These are phyloP conservation scores for Artomyces pyxidatus DNA, from an alignment of 768 basidiomycete species.

Conservation along the genomic window DNA sequence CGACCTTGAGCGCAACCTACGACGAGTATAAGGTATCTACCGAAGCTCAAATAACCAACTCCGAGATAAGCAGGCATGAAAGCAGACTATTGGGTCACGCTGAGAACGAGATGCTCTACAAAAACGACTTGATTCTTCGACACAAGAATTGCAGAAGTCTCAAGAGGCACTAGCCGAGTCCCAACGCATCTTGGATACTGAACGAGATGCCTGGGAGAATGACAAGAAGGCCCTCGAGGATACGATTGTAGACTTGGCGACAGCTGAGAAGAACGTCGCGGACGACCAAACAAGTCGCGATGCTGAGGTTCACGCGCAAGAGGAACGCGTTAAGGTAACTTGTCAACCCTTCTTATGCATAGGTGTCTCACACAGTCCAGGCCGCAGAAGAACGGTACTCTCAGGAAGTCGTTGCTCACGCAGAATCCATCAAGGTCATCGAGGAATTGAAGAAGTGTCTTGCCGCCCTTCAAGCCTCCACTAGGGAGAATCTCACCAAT, in stretches of 20 bases:
- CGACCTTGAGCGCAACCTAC: constrained; percentile 58
- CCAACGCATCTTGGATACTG: constrained; percentile 58
- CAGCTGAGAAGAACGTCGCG: constrained; percentile 61
- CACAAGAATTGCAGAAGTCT: constrained; percentile 45
- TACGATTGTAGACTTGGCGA: constrained; percentile 72
- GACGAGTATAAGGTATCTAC: constrained; percentile 75
- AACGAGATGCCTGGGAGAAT: constrained; percentile 60
- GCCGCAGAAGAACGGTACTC: constrained; percentile 77
- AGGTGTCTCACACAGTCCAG: constrained; percentile 24
- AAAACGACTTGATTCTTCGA: constrained; percentile 48
- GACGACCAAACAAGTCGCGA: constrained; percentile 57
- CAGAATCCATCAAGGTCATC: constrained; percentile 72
- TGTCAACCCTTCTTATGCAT: background rate
- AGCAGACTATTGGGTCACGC: background rate
- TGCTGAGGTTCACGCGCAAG: constrained; percentile 55
- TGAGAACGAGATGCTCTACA: constrained; percentile 52
- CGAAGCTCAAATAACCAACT: constrained; percentile 56
- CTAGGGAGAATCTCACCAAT: constrained; percentile 50
- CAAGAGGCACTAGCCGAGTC: constrained; percentile 45
- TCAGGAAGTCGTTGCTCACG: constrained; percentile 77
- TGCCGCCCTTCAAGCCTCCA: constrained; percentile 36
- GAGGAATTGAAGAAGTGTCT: constrained; percentile 60
- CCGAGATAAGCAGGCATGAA: constrained; percentile 50
- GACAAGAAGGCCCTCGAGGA: constrained; percentile 82
- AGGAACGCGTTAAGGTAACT: constrained; percentile 60